Evolutionary conservation across 495 filamentous ascomycete species (phyloP), one percentile per base, ranked within the genome.

Genomic region (Aspergillus leporis): DNA sequence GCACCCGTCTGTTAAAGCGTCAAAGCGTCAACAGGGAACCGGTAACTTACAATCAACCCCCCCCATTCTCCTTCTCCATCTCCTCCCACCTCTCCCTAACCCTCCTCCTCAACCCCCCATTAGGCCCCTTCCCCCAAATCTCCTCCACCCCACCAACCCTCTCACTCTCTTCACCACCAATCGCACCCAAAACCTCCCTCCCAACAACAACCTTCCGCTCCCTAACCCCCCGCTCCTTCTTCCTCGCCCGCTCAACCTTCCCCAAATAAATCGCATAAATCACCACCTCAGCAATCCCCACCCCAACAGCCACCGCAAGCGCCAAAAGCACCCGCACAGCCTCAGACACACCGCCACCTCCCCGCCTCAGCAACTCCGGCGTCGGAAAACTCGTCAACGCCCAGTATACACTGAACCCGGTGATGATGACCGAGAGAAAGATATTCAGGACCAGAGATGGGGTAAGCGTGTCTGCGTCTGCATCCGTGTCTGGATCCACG

Each of bases 251-350:
- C 28, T 85, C 82, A 28, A 96, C 74, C 66, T 92, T 86, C 74
- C 87, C 81, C 43, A 96, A 72, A 74, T 96, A 98, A 7, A 91
- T 90, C 12, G 83, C 85, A 72, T 98, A 97, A 38, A 98, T 85
- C 22, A 87, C 86, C 10, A 94, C 87, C 71, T 98, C 94, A 5
- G 92, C 93, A 47, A 95, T 77, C 4, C 87, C 92, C 22, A 97
- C 90, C 19, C 90, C 59, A 38, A 79, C 18, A 23, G 74, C 76
- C 23, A 67, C 72, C 60, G 71, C 69, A 12, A 81, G 46, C 30
- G 75, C 70, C 6, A 79, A n/a, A 4, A 80, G 47, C 14, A 80
- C 75, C 19, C 67, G 62, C 23, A 77, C 70, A 14, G 74, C 66
- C 55, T 78, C 73, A 5, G 69, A 69, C 21, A 66, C 60, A 10